Base-by-base conservation (phyloP, 345 rosid species). In the Heritiera littoralis region DNA sequence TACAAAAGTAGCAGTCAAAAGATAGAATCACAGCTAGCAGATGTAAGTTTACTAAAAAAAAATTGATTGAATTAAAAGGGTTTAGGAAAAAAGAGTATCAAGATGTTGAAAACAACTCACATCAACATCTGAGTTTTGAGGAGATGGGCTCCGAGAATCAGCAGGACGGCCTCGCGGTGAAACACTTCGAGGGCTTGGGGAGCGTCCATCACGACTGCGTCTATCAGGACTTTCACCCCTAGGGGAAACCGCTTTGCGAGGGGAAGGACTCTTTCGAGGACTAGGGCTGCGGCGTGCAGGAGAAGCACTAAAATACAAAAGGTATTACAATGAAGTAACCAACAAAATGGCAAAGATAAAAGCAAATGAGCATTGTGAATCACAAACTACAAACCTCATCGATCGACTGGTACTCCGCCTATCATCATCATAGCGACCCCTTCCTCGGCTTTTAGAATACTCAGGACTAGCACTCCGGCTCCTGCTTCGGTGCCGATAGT, bases 381-480 rank as follows among this genome's bases (percentile, higher is more conserved):
- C 1, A 18, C 52, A 63, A 52, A 64, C 18, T 49, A 48, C 9
- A 80, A 74, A 90, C 93, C 93, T 90, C 72, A 85, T 72, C 9
- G 89, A 90, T 72, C 87, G 88, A 83, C 91, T 88, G 41, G 23
- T 72, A 78, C 91, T 85, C 8, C 80, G 86, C 35, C 82, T 81
- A 17, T 82, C 87, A 78, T 89, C 89, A 72, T 91, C 85, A 85
- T 87, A 81, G 30, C 86, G 92, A 38, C 86, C 83, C 84, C 89
- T 85, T 75, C 89, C 89, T 60, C 87, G 81, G 41, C 88, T 85
- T 86, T 77, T 89, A 58, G 66, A 28, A 54, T 78, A 78, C 75
- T 84, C 88, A 58, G 89, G 92, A 71, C 94, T 90, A 0, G 76
- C 85, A 82, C 92, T 91, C 61, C 84, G 87, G 77, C 91, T 89